These are phyloP conservation scores for Phlebiopsis gigantea DNA, from an alignment of 768 basidiomycete genomes.

Conservation along the genomic window DNA sequence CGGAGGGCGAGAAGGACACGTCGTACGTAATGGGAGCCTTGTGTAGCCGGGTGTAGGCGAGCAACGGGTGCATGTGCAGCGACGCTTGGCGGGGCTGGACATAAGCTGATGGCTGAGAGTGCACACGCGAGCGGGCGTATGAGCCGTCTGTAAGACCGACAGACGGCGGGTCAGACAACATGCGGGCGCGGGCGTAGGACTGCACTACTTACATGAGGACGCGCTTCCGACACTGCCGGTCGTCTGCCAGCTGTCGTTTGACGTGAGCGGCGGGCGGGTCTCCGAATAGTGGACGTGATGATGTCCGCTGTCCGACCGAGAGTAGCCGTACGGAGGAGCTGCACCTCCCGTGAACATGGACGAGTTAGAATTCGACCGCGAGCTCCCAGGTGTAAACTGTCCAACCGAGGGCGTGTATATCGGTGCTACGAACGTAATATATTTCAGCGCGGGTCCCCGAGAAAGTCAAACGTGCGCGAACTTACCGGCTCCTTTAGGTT, in stretches of 20 bases:
- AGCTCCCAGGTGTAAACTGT: slow-evolving; percentile 34
- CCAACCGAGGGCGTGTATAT: slow-evolving; percentile 20
- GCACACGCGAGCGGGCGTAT: slow-evolving; percentile 15
- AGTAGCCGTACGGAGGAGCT: slow-evolving; percentile 21
- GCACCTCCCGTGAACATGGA: slow-evolving; percentile 36
- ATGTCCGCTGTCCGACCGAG: slow-evolving; percentile 34
- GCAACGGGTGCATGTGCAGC: slow-evolving; percentile 59
- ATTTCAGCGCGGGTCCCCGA: slow-evolving; percentile 16
- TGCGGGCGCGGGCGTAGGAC: not conserved
- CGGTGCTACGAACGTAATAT: slow-evolving; percentile 9
- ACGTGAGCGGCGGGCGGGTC: slow-evolving; percentile 41
- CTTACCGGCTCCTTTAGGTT: slow-evolving; percentile 8
- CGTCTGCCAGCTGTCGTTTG: slow-evolving; percentile 43
- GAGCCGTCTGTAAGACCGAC: slow-evolving; percentile 19
- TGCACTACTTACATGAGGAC: slow-evolving; percentile 36
- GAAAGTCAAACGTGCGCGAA: slow-evolving; percentile 8
- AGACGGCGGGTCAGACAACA: not conserved
- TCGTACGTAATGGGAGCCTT: slow-evolving; percentile 62
- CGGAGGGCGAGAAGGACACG: slow-evolving; percentile 49
- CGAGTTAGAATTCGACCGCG: slow-evolving; percentile 47
- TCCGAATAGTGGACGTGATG: slow-evolving; percentile 29
- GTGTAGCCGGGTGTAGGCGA: slow-evolving; percentile 50
- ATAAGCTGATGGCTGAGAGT: slow-evolving; percentile 18
- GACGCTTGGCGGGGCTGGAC: slow-evolving; percentile 29
- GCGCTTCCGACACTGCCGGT: slow-evolving; percentile 33